These are phyloP conservation scores for Rhamnella rubrinervis DNA, from an alignment of 331 rosid genomes.

Conservation along the genomic window DNA sequence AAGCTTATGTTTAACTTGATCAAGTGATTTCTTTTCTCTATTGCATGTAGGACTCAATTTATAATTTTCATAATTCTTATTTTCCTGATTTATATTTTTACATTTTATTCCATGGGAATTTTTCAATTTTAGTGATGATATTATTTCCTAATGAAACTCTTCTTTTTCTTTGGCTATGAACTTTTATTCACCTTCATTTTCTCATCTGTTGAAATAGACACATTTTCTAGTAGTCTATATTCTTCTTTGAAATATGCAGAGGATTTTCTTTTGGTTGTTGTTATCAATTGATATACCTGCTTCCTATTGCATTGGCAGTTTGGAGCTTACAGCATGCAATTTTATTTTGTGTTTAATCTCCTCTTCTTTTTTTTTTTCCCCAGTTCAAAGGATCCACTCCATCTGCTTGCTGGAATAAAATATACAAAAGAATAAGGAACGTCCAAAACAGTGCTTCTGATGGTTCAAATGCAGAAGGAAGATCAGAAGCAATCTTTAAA, in stretches of 20 bases:
- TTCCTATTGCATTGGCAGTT: background rate
- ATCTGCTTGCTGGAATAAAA: slow-evolving; percentile 86
- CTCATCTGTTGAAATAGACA: no score
- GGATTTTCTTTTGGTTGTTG: background rate
- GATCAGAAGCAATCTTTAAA: slow-evolving; percentile 43
- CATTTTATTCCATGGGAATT: no score
- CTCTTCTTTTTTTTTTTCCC: slow-evolving; percentile 13
- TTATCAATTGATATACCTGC: background rate
- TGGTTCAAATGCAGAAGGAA: slow-evolving; percentile 44
- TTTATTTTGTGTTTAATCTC: slow-evolving; percentile 1
- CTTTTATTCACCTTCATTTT: no score
- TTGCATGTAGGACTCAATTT: no score
- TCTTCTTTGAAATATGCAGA: background rate
- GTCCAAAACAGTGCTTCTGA: slow-evolving; percentile 48
- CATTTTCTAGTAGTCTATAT: background rate
- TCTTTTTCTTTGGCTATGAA: no score
- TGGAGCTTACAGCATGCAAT: slow-evolving; percentile 2
- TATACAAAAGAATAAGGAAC: slow-evolving; percentile 66
- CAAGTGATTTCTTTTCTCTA: no score
- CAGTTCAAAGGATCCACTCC: slow-evolving; percentile 86
- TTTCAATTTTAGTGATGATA: no score
- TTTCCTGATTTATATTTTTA: no score
- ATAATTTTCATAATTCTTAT: no score
- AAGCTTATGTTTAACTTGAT: no score
- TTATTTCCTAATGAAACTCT: no score